Evolutionary conservation across 2,329 filamentous ascomycete genomes (phyloP).

Genomic region (Diplocarpon rosae): DNA sequence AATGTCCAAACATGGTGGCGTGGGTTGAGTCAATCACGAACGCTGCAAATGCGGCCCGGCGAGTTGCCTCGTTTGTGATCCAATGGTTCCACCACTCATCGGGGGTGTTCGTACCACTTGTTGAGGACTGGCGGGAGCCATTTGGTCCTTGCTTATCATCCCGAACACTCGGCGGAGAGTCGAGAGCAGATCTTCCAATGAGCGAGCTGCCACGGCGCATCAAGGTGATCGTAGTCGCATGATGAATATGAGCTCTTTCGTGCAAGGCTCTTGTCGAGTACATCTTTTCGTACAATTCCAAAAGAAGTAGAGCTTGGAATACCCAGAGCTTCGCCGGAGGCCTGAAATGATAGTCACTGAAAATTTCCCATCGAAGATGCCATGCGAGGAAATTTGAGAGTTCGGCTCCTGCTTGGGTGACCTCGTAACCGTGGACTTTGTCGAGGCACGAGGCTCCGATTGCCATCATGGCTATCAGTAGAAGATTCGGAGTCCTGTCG

Average conservation of each 20-base stretch:
- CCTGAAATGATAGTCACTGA: conserved; percentile 80
- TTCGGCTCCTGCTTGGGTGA: conserved; percentile 67
- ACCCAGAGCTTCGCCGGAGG: conserved; percentile 93
- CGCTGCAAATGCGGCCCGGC: conserved; percentile 81
- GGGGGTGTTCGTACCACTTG: conserved; percentile 56
- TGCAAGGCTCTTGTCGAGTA: conserved; percentile 86
- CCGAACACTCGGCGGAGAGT: conserved; percentile 68
- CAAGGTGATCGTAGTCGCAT: conserved; percentile 86
- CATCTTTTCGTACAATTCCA: conserved; percentile 97
- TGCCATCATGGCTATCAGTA: conserved; percentile 81
- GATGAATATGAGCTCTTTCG: conserved; percentile 91
- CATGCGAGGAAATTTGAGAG: conserved; percentile 84
- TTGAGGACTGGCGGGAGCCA: conserved; percentile 48
- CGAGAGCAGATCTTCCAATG: conserved; percentile 72
- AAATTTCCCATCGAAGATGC: conserved; percentile 89
- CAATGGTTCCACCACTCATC: conserved; percentile 94
- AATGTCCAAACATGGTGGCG: conserved; percentile 95
- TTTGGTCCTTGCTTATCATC: conserved; percentile 32
- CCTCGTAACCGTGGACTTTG: conserved; percentile 62
- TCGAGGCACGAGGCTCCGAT: conserved; percentile 87
- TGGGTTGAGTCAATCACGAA: conserved; percentile 95
- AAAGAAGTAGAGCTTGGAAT: conserved; percentile 78
- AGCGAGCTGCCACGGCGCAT: conserved; percentile 91
- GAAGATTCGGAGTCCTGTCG: conserved; percentile 72
- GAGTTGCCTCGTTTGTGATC: conserved; percentile 88